Percentiles rank a stretch among this genome's conserved stretches.
These are phyloP conservation scores for Chytriomyces sp. DNA, from an alignment of 192 early-diverging fungal genomes.

Conservation along the genomic window DNA sequence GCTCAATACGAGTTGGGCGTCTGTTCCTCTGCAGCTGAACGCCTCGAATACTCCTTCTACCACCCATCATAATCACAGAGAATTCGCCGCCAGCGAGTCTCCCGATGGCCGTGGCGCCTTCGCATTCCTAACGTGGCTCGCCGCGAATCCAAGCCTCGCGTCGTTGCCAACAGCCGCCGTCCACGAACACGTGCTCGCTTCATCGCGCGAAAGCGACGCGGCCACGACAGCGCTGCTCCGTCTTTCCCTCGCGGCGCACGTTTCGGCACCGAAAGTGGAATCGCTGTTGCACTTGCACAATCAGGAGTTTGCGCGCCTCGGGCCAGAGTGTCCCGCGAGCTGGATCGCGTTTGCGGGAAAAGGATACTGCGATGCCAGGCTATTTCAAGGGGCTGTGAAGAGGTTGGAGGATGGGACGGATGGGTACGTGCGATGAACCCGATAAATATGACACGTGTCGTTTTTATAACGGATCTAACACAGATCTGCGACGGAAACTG, in stretches of 20 bases:
- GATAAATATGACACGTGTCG: not conserved
- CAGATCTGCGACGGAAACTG: slow-evolving; percentile 15
- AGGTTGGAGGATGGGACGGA: not conserved
- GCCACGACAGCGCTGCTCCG: slow-evolving; percentile 64
- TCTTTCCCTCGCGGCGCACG: slow-evolving; percentile 70
- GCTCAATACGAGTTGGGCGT: no score
- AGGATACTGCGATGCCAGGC: slow-evolving; percentile 68
- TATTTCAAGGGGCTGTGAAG: slow-evolving; percentile 46
- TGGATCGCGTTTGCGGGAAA: slow-evolving; percentile 69
- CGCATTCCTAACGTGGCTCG: no score
- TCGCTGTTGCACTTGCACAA: slow-evolving; percentile 82
- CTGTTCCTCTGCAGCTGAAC: no score
- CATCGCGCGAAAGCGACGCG: not conserved
- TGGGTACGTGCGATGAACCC: not conserved
- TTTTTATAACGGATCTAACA: slow-evolving; percentile 38
- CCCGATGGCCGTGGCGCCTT: no score
- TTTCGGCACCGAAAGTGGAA: slow-evolving; percentile 76
- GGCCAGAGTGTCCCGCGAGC: slow-evolving; percentile 47
- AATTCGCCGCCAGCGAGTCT: no score
- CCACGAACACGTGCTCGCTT: not conserved
- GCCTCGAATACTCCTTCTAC: no score
- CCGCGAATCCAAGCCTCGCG: slow-evolving; percentile 48
- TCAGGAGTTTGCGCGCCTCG: slow-evolving; percentile 62
- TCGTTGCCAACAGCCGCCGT: not conserved
- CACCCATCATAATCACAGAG: no score